These are phyloP conservation scores for Arthrobotrys entomopaga DNA, from an alignment of 2,329 filamentous ascomycete genomes.

Conservation along the genomic window DNA sequence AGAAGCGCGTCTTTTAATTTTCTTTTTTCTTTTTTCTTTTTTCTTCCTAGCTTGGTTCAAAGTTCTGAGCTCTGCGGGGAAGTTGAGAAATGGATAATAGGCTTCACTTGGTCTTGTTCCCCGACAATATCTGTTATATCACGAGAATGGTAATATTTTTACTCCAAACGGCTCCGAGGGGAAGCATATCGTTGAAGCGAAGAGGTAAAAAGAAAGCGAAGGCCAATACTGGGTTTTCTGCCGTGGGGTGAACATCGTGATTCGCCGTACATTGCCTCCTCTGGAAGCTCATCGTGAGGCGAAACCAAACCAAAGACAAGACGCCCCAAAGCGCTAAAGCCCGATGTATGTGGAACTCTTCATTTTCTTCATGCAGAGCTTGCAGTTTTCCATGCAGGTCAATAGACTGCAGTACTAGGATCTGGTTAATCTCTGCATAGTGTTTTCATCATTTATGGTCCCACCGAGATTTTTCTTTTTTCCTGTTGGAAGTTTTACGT, in stretches of 20 bases:
- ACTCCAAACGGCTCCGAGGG: not conserved
- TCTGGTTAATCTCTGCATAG: constrained; percentile 34
- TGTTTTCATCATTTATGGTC: constrained; percentile 32
- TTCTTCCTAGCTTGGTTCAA: too few relatives aligned
- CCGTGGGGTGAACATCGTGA: constrained; percentile 37
- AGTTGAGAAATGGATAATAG: constrained; percentile 3
- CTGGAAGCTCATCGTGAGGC: constrained; percentile 40
- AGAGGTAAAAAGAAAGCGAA: not conserved
- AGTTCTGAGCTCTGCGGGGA: constrained; percentile 47
- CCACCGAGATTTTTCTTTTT: constrained; percentile 31
- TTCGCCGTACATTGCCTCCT: constrained; percentile 48
- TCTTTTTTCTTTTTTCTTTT: too few relatives aligned
- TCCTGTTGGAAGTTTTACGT: not conserved
- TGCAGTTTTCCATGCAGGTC: constrained; percentile 48
- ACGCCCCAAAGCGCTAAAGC: not conserved
- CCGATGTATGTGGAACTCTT: constrained; percentile 11
- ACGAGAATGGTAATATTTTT: constrained; percentile 18
- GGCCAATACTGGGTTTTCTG: not conserved
- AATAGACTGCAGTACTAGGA: constrained; percentile 21
- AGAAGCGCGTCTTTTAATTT: too few relatives aligned
- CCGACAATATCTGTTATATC: constrained; percentile 45
- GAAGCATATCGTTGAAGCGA: constrained; percentile 5
- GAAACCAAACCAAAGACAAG: constrained; percentile 27
- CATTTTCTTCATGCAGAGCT: constrained; percentile 9
- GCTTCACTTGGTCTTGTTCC: not conserved